Evolutionary conservation across 179 eudicot genomes (phyloP), one percentile per base, ranked within the genome.

Genomic region (Corrigiola litoralis): DNA sequence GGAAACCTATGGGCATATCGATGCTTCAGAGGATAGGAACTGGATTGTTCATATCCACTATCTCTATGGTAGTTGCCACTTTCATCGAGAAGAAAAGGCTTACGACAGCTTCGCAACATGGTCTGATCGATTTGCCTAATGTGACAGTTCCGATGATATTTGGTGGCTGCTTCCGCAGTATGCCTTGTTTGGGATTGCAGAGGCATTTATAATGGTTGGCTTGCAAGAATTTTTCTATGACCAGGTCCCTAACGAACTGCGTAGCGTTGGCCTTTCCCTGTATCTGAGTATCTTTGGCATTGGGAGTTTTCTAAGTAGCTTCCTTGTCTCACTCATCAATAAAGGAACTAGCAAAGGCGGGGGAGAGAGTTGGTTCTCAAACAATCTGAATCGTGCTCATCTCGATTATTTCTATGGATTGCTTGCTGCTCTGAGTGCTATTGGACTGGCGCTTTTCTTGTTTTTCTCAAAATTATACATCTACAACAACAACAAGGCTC

Each of bases 161-260:
- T 75, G 80, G 85, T 85, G 90, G 87, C 50, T 82, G 69, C 68
- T 69, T 18, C 90, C 90, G 0, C 90, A 83, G 28, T 83, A 79
- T 37, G 42, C 61, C 11, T 36, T 85, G 46, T 70, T 68, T 13
- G 87, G 87, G 33, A 33, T 67, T 27, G 46, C 85, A 4, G 85
- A 85, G 40, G 83, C 72, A 0, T 82, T 85, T 65, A 63, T 77
- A 4, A 61, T 80, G 83, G 73, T 80, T 64, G 87, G 87, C 7
- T 52, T 85, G 61, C 90, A 83, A 72, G 90, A 85, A 41, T 85
- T 86, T 28, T 85, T 85, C 79, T 85, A 85, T 25, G 82, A 75
- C 5, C 84, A 83, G 46, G 78, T 86, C 27, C 87, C 83, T 0
- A 58, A 50, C 24, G 85, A 82, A 48, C 66, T 86, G n/a, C 79